These are phyloP conservation scores for Colletotrichum tamarilloi DNA, from an alignment of 2,329 filamentous ascomycete genomes.

Conservation along the genomic window DNA sequence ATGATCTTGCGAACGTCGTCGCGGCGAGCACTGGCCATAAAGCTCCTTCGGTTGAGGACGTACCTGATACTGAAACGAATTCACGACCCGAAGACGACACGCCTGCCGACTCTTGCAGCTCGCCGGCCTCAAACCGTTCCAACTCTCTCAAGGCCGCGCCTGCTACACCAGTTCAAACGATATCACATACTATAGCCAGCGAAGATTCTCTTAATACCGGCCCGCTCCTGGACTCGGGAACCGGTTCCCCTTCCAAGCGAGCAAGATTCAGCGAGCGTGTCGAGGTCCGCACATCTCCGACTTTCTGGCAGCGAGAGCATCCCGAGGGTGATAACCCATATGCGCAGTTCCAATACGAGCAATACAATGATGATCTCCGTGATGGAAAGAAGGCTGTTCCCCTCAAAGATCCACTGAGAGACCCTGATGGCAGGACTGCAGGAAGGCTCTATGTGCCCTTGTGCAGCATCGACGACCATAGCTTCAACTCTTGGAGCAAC, in stretches of 20 bases:
- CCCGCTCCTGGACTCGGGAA: background rate
- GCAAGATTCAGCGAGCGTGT: conserved; percentile 30
- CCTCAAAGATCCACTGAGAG: conserved; percentile 17
- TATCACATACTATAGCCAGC: background rate
- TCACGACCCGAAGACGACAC: background rate
- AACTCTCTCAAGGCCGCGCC: background rate
- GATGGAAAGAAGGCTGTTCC: conserved; percentile 30
- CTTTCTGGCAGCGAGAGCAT: conserved; percentile 33
- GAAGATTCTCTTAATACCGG: background rate
- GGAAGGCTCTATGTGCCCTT: background rate
- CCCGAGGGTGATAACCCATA: conserved; percentile 17
- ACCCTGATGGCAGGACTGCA: conserved; percentile 25
- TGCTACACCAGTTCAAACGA: background rate
- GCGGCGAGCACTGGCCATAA: background rate
- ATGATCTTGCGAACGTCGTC: background rate
- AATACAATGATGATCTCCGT: conserved; percentile 25
- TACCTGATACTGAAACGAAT: background rate
- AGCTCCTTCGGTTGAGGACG: conserved; percentile 4
- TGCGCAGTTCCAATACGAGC: conserved; percentile 19
- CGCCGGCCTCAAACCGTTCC: too few relatives aligned
- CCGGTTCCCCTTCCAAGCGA: conserved; percentile 5
- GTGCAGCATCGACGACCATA: conserved; percentile 20
- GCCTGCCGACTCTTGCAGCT: background rate
- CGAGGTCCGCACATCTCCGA: conserved; percentile 31
- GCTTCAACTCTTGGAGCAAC: conserved; percentile 30